Base-by-base conservation (phyloP, 345 rosid species). In the Conringia planisiliqua region DNA sequence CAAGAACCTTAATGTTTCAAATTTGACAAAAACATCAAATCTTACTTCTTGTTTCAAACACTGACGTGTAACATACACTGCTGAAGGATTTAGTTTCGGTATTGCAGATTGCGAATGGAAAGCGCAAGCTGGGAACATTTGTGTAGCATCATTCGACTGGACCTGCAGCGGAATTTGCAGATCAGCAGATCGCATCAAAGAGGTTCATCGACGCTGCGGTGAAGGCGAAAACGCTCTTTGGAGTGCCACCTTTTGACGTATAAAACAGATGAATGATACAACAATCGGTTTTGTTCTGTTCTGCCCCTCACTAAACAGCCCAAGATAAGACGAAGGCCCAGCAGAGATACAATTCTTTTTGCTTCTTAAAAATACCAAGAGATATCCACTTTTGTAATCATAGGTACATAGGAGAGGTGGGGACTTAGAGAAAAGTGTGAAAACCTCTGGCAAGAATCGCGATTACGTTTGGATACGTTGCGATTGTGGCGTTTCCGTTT, bases 101-200 rank as follows among this genome's bases (percentile, higher is more conserved):
- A 20, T 16, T 82, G 84, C 81, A 94, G 97, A 94, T 73, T 94
- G 98, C 5, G 97, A 91, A 32, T 89, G 96, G 98, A 94, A 94
- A 83, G 98, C 98, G 0, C 98, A 90, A 77, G 97, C 98, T 32
- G 98, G 97, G 70, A 94, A 94, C 85, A 75, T 87, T 10, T 94
- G 97, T 26, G 90, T 94, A 56, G 98, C 98, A 65, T 94, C 98
- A 18, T 94, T 90, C 0, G 98, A 94, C 69, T 94, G 98, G 98
- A 94, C 48, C 74, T 94, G 98, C 86, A 94, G 98, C 9, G 98
- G 98, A 38, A 94, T 94, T 44, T 94, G 98, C 81, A 86, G 87
- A 70, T 91, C 98, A 13, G 93, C 83, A 0, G 96, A 94, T 61
- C 83, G 95, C 78, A 90, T 94, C 16, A 94, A 80, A 82, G 97